Evolutionary conservation across 768 basidiomycete genomes (phyloP).

Genomic region (Dictyophora rubrovolvata): DNA sequence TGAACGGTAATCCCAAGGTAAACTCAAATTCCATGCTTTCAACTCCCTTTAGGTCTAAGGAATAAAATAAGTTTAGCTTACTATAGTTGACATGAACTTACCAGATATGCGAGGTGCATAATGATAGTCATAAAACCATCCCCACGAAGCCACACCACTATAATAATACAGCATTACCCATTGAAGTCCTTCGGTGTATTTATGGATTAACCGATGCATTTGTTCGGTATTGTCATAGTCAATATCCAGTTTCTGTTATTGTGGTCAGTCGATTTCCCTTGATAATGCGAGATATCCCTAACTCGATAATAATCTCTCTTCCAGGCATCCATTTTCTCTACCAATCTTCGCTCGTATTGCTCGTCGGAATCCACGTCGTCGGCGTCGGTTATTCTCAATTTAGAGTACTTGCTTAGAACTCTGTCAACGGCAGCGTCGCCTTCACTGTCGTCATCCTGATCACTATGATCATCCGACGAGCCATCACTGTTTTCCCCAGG

Average conservation of each 20-base stretch:
- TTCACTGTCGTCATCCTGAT: conserved; percentile 39
- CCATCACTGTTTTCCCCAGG: conserved; percentile 27
- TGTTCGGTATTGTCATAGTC: conserved; percentile 58
- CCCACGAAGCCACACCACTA: conserved; percentile 93
- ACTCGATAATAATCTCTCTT: conserved; percentile 86
- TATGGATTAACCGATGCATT: conserved; percentile 61
- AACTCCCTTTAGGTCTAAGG: conserved; percentile 47
- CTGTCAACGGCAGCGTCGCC: conserved; percentile 75
- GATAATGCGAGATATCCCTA: conserved; percentile 11
- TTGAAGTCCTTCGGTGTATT: conserved; percentile 89
- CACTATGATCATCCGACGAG: conserved; percentile 40
- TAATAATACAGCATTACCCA: conserved; percentile 99
- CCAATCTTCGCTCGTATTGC: conserved; percentile 58
- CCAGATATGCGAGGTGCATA: conserved; percentile 96
- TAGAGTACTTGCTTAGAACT: conserved; percentile 80
- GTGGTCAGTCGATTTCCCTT: neutral
- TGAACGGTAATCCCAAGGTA: conserved; percentile 80
- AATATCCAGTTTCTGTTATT: conserved; percentile 78
- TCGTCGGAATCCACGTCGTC: conserved; percentile 71
- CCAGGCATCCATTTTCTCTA: conserved; percentile 88
- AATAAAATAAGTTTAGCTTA: neutral
- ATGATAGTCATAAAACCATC: conserved; percentile 98
- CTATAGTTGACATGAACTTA: conserved; percentile 23
- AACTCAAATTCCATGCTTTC: conserved; percentile 80
- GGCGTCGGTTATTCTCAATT: conserved; percentile 65